Evolutionary conservation across 805 yeast species (phyloP).

Genomic region (Starmerella riodocensis): DNA sequence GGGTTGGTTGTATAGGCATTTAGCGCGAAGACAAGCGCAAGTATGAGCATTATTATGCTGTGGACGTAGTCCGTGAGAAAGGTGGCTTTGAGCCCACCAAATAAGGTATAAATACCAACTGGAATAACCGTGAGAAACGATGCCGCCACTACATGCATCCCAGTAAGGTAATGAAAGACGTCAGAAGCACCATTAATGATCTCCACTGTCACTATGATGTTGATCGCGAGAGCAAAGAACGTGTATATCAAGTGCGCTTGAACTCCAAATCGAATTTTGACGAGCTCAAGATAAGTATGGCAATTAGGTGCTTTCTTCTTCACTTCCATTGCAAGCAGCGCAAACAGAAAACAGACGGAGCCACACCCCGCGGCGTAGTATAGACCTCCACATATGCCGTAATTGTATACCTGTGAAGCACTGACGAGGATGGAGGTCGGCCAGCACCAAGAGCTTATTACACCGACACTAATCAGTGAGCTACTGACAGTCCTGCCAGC

Average conservation of each 20-base stretch:
- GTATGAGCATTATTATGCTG: slow-evolving; percentile 64
- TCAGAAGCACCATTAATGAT: slow-evolving; percentile 82
- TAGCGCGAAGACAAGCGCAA: slow-evolving; percentile 70
- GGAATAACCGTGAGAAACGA: slow-evolving; percentile 75
- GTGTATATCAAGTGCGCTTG: slow-evolving; percentile 45
- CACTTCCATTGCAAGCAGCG: slow-evolving; percentile 75
- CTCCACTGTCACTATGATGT: slow-evolving; percentile 83
- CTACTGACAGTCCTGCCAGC: slow-evolving; percentile 83
- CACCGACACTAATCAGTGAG: slow-evolving; percentile 76
- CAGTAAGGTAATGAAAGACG: slow-evolving; percentile 64
- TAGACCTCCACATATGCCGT: slow-evolving; percentile 69
- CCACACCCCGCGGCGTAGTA: slow-evolving; percentile 86
- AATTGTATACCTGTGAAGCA: slow-evolving; percentile 60
- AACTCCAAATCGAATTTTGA: slow-evolving; percentile 65
- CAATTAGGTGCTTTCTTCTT: slow-evolving; percentile 82
- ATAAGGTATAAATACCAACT: slow-evolving; percentile 56
- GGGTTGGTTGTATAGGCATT: slow-evolving; percentile 56
- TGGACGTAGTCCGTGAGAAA: slow-evolving; percentile 67
- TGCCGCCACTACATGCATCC: slow-evolving; percentile 69
- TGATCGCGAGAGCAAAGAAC: slow-evolving; percentile 75
- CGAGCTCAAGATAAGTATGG: slow-evolving; percentile 78
- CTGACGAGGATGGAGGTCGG: slow-evolving; percentile 62
- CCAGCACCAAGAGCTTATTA: slow-evolving; percentile 89
- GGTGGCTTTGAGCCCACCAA: slow-evolving; percentile 75
- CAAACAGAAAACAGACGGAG: slow-evolving; percentile 73